Base-by-base conservation (phyloP, 352 stramenopile genomes). In the Globisporangium nagaii region DNA sequence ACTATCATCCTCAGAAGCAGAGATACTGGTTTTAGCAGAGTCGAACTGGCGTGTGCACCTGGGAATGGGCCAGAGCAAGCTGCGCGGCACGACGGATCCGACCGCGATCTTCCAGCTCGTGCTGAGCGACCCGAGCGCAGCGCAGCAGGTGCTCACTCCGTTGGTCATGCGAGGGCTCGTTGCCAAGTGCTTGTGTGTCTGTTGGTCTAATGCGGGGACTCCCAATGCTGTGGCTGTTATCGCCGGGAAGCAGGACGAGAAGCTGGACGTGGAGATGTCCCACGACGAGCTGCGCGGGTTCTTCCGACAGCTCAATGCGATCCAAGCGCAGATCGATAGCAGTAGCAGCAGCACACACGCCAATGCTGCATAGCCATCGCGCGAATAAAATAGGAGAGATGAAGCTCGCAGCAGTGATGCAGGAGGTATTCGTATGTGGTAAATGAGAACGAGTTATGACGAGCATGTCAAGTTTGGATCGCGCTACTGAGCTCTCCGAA, bases 301-400 rank as follows among this genome's bases (percentile, higher is more conserved):
- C 47, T 86, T 90, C 55, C 43, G 73, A 11, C 66, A 90, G 56
- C 76, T 90, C 30, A 86, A 90, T 51, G 60, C 63, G 5, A 68
- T 85, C 27, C 79, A 90, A 58, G 50, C 46, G 19, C 63, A 77
- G 42, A 48, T 90, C 11, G 79, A 90, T 34, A 17, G 5, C 22
- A 37, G 31, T 17, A 46, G 25, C 12, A 31, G 10, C 17, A 35
- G 17, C 42, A 36, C 41, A 13, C 31, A 36, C 17, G n/a, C 41
- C 5, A 53, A 45, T 17, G 24, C 41, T 28, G 41, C 24, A 22
- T 36, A n/a, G n/a, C n/a, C n/a, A n/a, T n/a, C n/a, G n/a, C n/a
- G n/a, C n/a, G n/a, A n/a, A n/a, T n/a, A n/a, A n/a, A n/a, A n/a
- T n/a, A n/a, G n/a, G n/a, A n/a, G n/a, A n/a, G n/a, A n/a, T n/a